These are phyloP conservation scores for Triangularia verruculosa DNA, from an alignment of 2,329 filamentous ascomycete genomes.

Conservation along the genomic window DNA sequence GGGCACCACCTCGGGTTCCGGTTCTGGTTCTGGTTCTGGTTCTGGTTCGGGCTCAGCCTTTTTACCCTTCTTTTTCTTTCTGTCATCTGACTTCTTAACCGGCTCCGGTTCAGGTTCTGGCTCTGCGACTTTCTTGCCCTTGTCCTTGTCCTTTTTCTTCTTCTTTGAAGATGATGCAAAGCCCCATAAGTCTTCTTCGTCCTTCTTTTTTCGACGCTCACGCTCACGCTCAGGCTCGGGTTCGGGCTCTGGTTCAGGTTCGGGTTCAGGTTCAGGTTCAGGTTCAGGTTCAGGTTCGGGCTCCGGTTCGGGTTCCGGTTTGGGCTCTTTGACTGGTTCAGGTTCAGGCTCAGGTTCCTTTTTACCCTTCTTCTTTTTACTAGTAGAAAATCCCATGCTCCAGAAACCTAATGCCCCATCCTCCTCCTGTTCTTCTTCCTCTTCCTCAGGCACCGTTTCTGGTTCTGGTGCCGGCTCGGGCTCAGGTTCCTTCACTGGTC, in stretches of 20 bases:
- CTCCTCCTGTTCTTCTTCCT: constrained; percentile 26
- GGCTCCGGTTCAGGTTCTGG: constrained; percentile 30
- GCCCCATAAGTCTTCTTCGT: constrained; percentile 26
- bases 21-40: constrained; percentile 20
- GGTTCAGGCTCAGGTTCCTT: constrained; percentile 21
- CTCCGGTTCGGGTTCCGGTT: constrained; percentile 35
- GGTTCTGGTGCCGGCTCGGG: constrained; percentile 11
- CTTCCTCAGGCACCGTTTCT: constrained; percentile 18
- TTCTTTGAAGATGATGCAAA: constrained; percentile 27
- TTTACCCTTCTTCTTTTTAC: constrained; percentile 37
- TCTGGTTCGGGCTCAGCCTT: constrained; percentile 37
- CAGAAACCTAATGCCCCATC: constrained; percentile 24
- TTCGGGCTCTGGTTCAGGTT: constrained; percentile 35
- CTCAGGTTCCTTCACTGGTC: constrained; percentile 40
- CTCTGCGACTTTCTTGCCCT: constrained; percentile 22
- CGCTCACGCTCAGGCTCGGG: constrained; percentile 33
- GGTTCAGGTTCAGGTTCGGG: constrained; percentile 36
- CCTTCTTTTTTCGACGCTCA: constrained; percentile 29
- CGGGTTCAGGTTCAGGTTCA: constrained; percentile 30
- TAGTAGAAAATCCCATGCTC: constrained; percentile 29
- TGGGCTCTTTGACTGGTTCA: constrained; percentile 18
- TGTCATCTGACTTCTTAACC: constrained; percentile 24
- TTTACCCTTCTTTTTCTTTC: constrained; percentile 41
- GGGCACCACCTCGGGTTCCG: constrained; percentile 37
- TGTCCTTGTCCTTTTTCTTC: constrained; percentile 36